Evolutionary conservation across 352 stramenopile genomes (phyloP), one percentile per base, ranked within the genome.

Genomic region (Pythium brassicae): DNA sequence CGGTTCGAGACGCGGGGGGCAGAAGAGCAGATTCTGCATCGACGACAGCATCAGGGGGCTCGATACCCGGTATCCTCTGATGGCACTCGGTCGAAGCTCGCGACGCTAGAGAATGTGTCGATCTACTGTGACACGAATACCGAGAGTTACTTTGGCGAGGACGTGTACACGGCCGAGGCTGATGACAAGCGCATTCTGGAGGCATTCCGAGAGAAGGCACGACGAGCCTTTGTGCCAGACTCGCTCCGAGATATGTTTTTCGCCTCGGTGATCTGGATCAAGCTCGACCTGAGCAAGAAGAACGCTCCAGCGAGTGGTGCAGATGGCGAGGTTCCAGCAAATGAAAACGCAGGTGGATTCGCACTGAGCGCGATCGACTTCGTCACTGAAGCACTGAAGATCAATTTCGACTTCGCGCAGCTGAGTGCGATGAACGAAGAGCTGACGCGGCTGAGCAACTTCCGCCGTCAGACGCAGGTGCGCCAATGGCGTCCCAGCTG

Each of bases 401-500:
- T 90, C 32, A 74, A 84, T 20, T 39, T 76, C 48, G 74, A 86
- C 55, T 81, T 88, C n/a, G 65, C 71, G 15, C 80, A 90, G 55
- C 55, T 87, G 7, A 61, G 60, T 8, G 70, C 65, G 25, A 55
- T 87, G 4, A 63, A 72, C 15, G 61, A 65, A 39, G 77, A 90
- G 17, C 49, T 88, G 8, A 66, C 80, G 19, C 49, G 66, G 0
- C 23, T 88, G 1, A 47, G 46, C 5, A 63, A 64, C 0, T 86
- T 87, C 40, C 57, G 65, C 46, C 65, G 71, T 37, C 71, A 61
- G 8, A 54, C 57, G 9, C 67, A 72, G 1, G 57, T 68, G 17
- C 69, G 56, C 20, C 57, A 73, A 29, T 78, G 61, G 64, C 75
- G 70, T 47, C 80, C 80, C 37, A 80, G 75, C 10, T 74, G 66